These are phyloP conservation scores for Colletotrichum sp. DNA, from an alignment of 2,329 filamentous ascomycete genomes.

Conservation along the genomic window DNA sequence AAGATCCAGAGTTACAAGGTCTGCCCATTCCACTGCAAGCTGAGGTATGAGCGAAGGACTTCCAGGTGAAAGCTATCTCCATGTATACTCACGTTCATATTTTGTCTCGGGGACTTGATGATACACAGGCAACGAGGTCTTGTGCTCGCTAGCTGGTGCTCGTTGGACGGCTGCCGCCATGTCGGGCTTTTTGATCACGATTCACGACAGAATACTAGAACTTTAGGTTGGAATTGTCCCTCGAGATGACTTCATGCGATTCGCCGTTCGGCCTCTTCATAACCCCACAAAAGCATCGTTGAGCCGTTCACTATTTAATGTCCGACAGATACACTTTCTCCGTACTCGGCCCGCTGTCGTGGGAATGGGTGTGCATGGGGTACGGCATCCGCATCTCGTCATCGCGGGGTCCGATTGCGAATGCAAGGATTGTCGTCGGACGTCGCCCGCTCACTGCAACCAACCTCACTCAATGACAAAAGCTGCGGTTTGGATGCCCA, in stretches of 20 bases:
- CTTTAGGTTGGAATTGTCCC: neutral
- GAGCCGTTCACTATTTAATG: neutral
- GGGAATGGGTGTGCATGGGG: neutral
- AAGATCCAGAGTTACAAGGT: slow-evolving; percentile 62
- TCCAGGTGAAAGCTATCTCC: fast-evolving
- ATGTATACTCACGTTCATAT: slow-evolving; percentile 32
- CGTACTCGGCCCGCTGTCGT: neutral
- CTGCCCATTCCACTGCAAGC: slow-evolving; percentile 52
- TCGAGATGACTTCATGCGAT: neutral
- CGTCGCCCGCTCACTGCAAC: neutral
- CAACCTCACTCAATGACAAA: neutral
- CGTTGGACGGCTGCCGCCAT: neutral
- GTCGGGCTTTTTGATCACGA: neutral
- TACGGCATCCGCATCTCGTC: neutral
- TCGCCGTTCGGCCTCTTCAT: neutral
- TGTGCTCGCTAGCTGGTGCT: neutral
- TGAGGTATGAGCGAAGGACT: neutral
- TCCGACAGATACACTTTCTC: neutral
- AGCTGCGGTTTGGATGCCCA: neutral
- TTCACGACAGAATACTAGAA: neutral
- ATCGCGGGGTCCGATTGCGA: slow-evolving; percentile 10
- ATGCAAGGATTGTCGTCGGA: neutral
- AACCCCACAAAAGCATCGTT: neutral
- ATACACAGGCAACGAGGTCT: slow-evolving; percentile 30
- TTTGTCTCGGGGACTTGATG: slow-evolving; percentile 37